Conservation (phyloP, 768 basidiomycete species). For the Podaxis pistillaris region DNA sequence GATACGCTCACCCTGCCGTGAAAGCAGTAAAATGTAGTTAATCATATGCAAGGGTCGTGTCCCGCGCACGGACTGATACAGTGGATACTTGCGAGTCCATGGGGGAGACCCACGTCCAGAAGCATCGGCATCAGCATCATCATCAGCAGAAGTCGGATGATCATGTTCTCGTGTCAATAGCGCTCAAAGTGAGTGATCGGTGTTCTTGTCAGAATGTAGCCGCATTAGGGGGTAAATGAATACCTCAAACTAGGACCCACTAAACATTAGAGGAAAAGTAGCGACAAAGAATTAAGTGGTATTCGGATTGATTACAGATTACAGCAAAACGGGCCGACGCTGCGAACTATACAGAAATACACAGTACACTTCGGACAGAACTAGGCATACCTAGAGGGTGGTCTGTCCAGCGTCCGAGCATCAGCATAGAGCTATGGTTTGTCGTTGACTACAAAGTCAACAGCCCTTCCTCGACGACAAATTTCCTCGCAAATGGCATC, state of each 20-base stretch:
- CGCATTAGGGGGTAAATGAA: too few relatives aligned
- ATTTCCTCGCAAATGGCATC: conserved; percentile 15
- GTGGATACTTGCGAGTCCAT: not conserved
- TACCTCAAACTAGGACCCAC: too few relatives aligned
- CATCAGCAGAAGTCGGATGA: too few relatives aligned
- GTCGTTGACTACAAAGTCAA: not conserved
- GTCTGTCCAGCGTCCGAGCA: not conserved
- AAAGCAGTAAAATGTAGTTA: conserved; percentile 91
- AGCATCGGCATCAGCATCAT: too few relatives aligned
- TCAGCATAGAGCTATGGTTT: too few relatives aligned
- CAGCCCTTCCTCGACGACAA: conserved; percentile 7
- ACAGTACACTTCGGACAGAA: not conserved
- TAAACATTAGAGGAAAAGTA: too few relatives aligned
- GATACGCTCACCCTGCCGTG: conserved; percentile 70
- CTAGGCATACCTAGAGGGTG: not conserved
- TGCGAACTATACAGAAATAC: not conserved
- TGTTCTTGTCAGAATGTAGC: not conserved
- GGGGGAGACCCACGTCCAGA: too few relatives aligned
- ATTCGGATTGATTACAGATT: not conserved
- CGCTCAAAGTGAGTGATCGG: not conserved
- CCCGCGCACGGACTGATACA: not conserved
- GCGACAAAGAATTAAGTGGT: not conserved
- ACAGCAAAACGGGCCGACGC: not conserved
- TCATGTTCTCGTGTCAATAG: too few relatives aligned
- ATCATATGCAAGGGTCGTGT: conserved; percentile 52